Evolutionary conservation across 2,329 filamentous ascomycete genomes (phyloP).

Genomic region (Spiromastix sp.): DNA sequence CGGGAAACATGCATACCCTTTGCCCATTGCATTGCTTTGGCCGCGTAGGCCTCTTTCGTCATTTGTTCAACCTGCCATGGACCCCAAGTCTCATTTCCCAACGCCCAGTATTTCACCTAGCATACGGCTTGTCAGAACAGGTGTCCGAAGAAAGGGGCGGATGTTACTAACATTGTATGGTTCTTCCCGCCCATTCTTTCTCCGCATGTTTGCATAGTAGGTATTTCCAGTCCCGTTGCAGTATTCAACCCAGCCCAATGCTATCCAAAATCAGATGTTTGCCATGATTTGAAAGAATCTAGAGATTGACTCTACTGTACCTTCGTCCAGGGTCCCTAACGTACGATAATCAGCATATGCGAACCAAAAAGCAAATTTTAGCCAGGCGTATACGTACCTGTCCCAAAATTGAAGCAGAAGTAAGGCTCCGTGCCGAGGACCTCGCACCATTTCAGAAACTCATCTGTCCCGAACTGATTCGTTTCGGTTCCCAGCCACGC

Average conservation of each 20-base stretch:
- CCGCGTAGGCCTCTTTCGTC: constrained; percentile 49
- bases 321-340: constrained; percentile 39
- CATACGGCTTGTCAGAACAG: constrained; percentile 7
- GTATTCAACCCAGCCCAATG: constrained; percentile 73
- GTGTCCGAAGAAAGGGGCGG: not conserved
- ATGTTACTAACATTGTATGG: constrained; percentile 56
- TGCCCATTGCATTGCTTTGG: constrained; percentile 50
- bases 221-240: constrained; percentile 71
- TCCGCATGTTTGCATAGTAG: constrained; percentile 70
- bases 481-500: constrained; percentile 69
- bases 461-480: constrained; percentile 75
- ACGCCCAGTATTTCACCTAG: constrained; percentile 68
- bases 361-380: constrained; percentile 4
- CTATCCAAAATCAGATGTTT: constrained; percentile 21
- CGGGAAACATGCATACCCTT: constrained; percentile 31
- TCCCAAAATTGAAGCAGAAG: constrained; percentile 71
- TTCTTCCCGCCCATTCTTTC: constrained; percentile 62
- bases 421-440: constrained; percentile 67
- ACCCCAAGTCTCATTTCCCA: constrained; percentile 62
- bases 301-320: constrained; percentile 19
- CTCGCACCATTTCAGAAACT: constrained; percentile 75
- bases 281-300: not conserved
- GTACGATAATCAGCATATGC: not conserved
- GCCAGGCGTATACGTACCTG: constrained; percentile 42
- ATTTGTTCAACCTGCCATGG: constrained; percentile 51